Evolutionary conservation across 129 eudicot genomes (phyloP), one percentile per base, ranked within the genome.

Genomic region (Flaveria trinervia): DNA sequence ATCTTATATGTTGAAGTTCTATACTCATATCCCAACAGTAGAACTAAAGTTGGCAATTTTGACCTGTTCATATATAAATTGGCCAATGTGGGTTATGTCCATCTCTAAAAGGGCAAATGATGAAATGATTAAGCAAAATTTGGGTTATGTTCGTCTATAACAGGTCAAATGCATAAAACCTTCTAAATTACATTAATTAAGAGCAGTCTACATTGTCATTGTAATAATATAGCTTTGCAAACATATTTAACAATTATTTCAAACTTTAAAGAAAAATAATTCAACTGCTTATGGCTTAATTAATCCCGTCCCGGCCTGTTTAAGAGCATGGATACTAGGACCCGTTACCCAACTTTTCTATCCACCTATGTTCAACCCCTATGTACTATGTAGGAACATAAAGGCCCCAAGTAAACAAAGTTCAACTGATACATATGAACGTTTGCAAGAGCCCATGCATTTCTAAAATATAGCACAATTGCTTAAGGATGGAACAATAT

Each of bases 401-500:
- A 41, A 50, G 44, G 28, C 1, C 28, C 71, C 15, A 12, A 16
- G 25, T 39, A 66, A 66, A 33, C 18, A 28, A 62, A 62, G 43
- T 3, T 16, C 22, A 64, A 64, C 18, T 46, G 23, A 30, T 54
- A 11, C 14, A 59, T 55, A 39, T 54, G 36, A 57, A 73, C 22
- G 68, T 39, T 28, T 60, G 9, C 46, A 62, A 75, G 48, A 75
- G 62, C 51, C 36, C 33, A 15, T 3, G 62, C 5, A 65, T 33
- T 76, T 66, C 36, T 18, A 13, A 20, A 26, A 3, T 65, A 6
- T 52, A 49, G 26, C 67, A 54, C 16, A 23, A 44, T 43, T 41
- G 68, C 17, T 30, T 14, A 48, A 71, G 52, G 46, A 44, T 44
- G 49, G 49, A 72, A 36, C 70, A 62, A 61, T 46, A 71, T 41